These are phyloP conservation scores for Sporothrix euskadiensis DNA, from an alignment of 2,329 filamentous ascomycete genomes.

Conservation along the genomic window DNA sequence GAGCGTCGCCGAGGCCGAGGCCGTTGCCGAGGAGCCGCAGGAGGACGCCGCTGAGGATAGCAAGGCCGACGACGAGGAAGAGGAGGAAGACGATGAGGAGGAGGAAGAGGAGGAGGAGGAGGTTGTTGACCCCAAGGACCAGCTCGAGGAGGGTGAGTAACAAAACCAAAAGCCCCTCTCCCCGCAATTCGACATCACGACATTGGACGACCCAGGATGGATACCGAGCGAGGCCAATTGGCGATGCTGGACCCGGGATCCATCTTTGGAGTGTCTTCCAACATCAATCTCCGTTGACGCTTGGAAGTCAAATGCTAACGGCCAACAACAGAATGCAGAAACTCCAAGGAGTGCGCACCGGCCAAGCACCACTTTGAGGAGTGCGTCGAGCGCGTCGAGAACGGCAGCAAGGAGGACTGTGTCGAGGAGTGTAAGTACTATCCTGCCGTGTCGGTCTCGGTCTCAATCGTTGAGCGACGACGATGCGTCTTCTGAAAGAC, in stretches of 20 bases:
- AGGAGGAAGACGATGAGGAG: conserved; percentile 58
- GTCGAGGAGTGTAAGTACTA: conserved; percentile 90
- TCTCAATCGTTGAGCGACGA: neutral
- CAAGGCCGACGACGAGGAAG: conserved; percentile 61
- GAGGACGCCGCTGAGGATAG: conserved; percentile 57
- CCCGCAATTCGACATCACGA: neutral
- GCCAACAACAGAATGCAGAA: conserved; percentile 72
- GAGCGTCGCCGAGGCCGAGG: conserved; percentile 65
- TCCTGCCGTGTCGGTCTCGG: too few species aligned
- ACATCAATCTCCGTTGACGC: neutral
- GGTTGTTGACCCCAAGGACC: conserved; percentile 80
- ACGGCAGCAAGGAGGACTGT: conserved; percentile 86
- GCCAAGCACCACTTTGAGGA: conserved; percentile 98
- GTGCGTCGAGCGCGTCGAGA: conserved; percentile 92
- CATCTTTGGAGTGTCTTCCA: neutral
- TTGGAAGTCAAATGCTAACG: neutral
- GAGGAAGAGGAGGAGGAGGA: conserved; percentile 67
- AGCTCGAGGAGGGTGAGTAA: conserved; percentile 77
- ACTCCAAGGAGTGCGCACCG: conserved; percentile 79
- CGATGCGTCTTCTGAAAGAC: neutral
- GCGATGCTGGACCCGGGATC: too few species aligned
- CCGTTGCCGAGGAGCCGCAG: conserved; percentile 56
- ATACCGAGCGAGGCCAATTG: neutral
- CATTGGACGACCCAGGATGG: neutral
- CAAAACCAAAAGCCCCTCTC: neutral